These are phyloP conservation scores for Lactarius vividus DNA, from an alignment of 768 basidiomycete genomes.

Conservation along the genomic window DNA sequence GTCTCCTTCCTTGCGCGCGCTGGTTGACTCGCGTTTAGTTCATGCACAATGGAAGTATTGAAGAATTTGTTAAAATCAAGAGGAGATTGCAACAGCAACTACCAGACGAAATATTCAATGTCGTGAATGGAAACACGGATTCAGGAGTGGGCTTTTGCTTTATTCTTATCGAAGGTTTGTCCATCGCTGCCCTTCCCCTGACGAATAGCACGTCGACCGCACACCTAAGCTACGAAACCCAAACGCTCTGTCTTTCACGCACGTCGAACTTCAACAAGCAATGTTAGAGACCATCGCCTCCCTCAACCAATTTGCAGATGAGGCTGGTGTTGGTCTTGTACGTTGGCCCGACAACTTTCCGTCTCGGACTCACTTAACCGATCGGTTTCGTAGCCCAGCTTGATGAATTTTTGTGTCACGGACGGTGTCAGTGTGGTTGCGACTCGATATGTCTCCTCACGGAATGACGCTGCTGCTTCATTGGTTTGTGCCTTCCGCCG, in stretches of 20 bases:
- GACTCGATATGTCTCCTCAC: slow-evolving; percentile 92
- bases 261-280: slow-evolving; percentile 68
- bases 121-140: slow-evolving; percentile 95
- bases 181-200: background rate
- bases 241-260: slow-evolving; percentile 70
- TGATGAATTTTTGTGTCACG: slow-evolving; percentile 95
- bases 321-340: slow-evolving; percentile 72
- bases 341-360: slow-evolving; percentile 5
- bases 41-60: slow-evolving; percentile 97
- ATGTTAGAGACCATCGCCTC: slow-evolving; percentile 86
- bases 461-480: slow-evolving; percentile 81
- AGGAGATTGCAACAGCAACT: slow-evolving; percentile 72
- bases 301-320: slow-evolving; percentile 73
- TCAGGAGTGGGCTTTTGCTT: slow-evolving; percentile 97
- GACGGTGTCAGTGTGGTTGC: slow-evolving; percentile 94
- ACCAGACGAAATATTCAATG: slow-evolving; percentile 80
- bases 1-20: background rate
- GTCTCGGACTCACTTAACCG: background rate
- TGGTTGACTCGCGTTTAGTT: slow-evolving; percentile 49
- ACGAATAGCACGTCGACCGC: background rate
- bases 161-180: slow-evolving; percentile 78
- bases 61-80: slow-evolving; percentile 79
- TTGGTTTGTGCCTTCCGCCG: slow-evolving; percentile 11
- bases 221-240: slow-evolving; percentile 69
- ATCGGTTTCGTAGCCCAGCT: slow-evolving; percentile 56